Base-by-base conservation (phyloP, 306 rosid species). In the Quercus suber region DNA sequence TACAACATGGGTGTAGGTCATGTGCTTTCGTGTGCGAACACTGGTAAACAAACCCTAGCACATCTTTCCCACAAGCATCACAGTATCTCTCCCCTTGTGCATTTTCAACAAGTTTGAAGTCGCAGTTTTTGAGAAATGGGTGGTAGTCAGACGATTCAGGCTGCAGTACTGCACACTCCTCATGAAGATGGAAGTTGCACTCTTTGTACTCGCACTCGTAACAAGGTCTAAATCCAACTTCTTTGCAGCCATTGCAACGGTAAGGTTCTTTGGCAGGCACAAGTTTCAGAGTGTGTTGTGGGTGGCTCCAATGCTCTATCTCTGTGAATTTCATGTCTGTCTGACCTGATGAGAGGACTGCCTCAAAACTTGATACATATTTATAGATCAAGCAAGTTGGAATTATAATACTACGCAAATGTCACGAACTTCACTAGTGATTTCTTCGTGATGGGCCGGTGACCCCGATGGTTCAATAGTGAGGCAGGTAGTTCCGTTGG, bases 51-150 rank as follows among this genome's bases (percentile, higher is more conserved):
- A 82, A 82, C 51, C 90, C 90, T 73, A 45, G n/a, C 61, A 86
- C 78, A 81, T 89, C 89, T 27, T 80, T 80, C 45, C 90, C 90
- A 21, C 92, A 86, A 23, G 79, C 92, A 76, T 86, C 90, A 15
- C 90, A 89, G 0, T 33, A 45, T 31, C 84, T 67, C 3, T 17
- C 0, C 9, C 80, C 73, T 0, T 75, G 81, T 12, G 58, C 12
- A 28, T 75, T 51, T 18, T 61, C 73, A 28, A 45, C 13, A 17
- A 89, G 82, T 23, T 35, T 65, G 7, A 89, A 78, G 1, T n/a
- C 1, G 6, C 84, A 78, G 3, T 25, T 2, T 1, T 25, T 8
- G 35, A 84, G 82, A 57, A 82, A 82, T 6, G 20, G 82, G 72
- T 89, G 88, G 33, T 27, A 49, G 31, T 76, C 41, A 0, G 43